phyloP scores from a whole-genome alignment of 2,329 filamentous ascomycete species.

The Diaporthe vexans region DNA sequence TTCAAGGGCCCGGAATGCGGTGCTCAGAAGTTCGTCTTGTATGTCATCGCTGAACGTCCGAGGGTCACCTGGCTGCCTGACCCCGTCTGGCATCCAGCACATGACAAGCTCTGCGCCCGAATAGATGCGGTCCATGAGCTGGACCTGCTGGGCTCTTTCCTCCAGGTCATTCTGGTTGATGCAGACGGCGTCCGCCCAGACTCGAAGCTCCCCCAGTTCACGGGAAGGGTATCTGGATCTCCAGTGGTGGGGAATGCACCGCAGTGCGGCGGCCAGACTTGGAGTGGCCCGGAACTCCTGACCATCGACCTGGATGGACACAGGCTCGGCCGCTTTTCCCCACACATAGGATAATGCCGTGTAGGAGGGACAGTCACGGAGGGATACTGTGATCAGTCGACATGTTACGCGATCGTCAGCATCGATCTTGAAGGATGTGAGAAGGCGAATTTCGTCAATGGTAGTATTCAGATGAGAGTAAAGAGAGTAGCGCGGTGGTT shows the following conservation, averaged over 20 bases:
- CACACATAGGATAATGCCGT: constrained; percentile 13
- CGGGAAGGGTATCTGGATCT: not conserved
- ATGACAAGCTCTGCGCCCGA: constrained; percentile 7
- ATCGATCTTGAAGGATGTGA: not conserved
- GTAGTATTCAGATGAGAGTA: not conserved
- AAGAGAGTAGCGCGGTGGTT: not conserved
- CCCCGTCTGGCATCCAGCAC: constrained; percentile 16
- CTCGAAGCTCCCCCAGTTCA: not conserved
- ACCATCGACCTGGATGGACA: not conserved
- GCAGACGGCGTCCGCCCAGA: constrained; percentile 28
- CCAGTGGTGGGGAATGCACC: not conserved
- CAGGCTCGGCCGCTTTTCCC: not conserved
- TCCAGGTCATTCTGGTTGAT: constrained; percentile 24
- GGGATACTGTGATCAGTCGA: not conserved
- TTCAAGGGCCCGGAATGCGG: not conserved
- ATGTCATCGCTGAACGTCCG: not conserved
- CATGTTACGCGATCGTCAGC: not conserved
- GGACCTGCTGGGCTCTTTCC: constrained; percentile 9
- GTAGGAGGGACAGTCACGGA: not conserved
- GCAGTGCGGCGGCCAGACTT: not conserved
- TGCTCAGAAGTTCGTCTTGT: constrained; percentile 3
- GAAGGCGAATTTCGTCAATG: not conserved
- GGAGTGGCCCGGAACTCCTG: constrained; percentile 2
- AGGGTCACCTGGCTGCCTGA: not conserved
- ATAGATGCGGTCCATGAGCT: constrained; percentile 3